Conservation (phyloP, 1,284 basidiomycete species). For the Mycosarcoma maydis region DNA sequence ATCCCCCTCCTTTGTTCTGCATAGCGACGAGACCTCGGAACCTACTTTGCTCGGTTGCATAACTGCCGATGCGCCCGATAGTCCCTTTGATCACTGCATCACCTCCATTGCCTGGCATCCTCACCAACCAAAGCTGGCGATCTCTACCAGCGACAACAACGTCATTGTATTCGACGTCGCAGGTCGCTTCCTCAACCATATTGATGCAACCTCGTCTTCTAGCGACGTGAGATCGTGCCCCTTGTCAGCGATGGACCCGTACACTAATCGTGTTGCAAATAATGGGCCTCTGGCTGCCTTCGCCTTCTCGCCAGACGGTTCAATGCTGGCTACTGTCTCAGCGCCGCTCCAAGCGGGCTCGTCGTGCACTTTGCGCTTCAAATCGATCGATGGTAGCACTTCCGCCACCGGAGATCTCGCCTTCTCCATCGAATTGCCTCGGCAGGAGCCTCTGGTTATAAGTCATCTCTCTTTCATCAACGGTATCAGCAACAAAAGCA, state of each 20-base stretch:
- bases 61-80: slow-evolving; percentile 15
- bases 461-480: slow-evolving; percentile 29
- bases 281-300: slow-evolving; percentile 18
- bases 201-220: slow-evolving; percentile 3
- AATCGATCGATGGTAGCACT: slow-evolving; percentile 1
- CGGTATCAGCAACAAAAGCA: background rate
- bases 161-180: slow-evolving; percentile 22
- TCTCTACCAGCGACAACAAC: slow-evolving; percentile 30
- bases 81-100: slow-evolving; percentile 20
- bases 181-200: slow-evolving; percentile 10
- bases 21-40: slow-evolving; percentile 8
- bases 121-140: slow-evolving; percentile 20
- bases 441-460: slow-evolving; percentile 26
- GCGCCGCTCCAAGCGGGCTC: slow-evolving; percentile 12
- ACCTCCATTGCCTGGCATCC: slow-evolving; percentile 29
- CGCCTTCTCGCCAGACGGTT: slow-evolving; percentile 31
- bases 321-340: slow-evolving; percentile 22
- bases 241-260: slow-evolving; percentile 12
- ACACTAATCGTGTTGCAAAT: slow-evolving; percentile 8
- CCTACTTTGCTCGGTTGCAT: slow-evolving; percentile 14
- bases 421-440: slow-evolving; percentile 20
- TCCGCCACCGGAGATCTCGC: background rate
- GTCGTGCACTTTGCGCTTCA: slow-evolving; percentile 23
- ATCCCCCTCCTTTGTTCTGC: slow-evolving; percentile 13
- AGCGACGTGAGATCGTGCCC: slow-evolving; percentile 10